Percentiles rank a stretch among this genome's conserved stretches.
Evolutionary conservation across 176 grass and related monocot genomes (phyloP).

Genomic region (Rhynchospora tenuis): DNA sequence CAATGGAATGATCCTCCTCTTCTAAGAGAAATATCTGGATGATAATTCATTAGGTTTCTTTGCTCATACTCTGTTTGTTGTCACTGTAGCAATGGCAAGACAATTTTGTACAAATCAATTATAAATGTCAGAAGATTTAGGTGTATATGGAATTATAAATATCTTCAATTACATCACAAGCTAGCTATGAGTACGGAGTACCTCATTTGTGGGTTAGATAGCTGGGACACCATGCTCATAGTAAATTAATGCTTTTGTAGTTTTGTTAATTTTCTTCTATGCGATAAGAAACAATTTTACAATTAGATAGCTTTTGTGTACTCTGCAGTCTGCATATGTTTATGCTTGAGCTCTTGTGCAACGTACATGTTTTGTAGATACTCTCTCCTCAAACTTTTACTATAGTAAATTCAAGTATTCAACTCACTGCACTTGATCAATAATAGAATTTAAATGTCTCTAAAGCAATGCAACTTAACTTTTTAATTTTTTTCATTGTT

Average conservation of each 20-base stretch:
- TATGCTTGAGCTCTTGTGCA: neutral
- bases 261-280: neutral
- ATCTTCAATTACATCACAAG: neutral
- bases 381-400: neutral
- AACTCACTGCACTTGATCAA: neutral
- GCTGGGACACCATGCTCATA: neutral
- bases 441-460: neutral
- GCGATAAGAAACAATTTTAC: neutral
- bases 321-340: neutral
- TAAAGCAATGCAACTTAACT: neutral
- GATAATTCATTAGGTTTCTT: neutral
- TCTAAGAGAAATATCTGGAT: neutral
- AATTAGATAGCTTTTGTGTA: neutral
- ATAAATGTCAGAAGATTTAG: neutral
- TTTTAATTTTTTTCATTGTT: conserved; percentile 3
- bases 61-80: neutral
- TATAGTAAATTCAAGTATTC: neutral
- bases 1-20: neutral
- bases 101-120: neutral
- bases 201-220: neutral
- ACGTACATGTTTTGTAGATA: neutral
- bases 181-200: neutral
- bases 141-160: neutral
- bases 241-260: neutral
- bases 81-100: neutral